phyloP scores from a whole-genome alignment of 2,329 filamentous ascomycete species.

The Fusarium scirpi region DNA sequence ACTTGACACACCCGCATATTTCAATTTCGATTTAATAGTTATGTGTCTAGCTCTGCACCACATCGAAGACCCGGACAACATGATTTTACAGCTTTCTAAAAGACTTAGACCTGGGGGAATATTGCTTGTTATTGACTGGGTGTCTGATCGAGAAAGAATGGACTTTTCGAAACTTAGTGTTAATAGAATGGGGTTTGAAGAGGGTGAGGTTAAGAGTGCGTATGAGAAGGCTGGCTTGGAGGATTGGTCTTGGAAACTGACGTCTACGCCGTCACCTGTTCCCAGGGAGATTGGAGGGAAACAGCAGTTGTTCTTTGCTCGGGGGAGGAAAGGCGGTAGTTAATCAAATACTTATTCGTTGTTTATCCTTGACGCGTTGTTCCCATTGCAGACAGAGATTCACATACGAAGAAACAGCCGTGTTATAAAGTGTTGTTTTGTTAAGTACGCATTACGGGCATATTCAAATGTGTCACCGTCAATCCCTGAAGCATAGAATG shows the following conservation, averaged over 20 bases:
- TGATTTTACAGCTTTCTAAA: slow-evolving; percentile 47
- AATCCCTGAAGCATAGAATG: no score
- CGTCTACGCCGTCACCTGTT: slow-evolving; percentile 34
- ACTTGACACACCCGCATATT: slow-evolving; percentile 38
- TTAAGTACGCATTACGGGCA: no score
- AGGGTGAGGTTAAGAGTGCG: slow-evolving; percentile 35
- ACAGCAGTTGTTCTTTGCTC: slow-evolving; percentile 46
- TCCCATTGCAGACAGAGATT: no score
- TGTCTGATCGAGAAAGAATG: slow-evolving; percentile 4
- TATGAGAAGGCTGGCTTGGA: slow-evolving; percentile 44
- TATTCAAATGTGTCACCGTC: no score
- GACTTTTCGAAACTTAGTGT: slow-evolving; percentile 34
- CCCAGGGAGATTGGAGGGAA: slow-evolving; percentile 43
- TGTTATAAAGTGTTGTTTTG: no score
- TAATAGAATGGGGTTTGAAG: slow-evolving; percentile 41
- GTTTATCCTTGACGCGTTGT: no score
- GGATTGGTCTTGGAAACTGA: slow-evolving; percentile 45
- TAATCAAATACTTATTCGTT: background rate
- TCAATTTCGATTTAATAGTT: slow-evolving; percentile 50
- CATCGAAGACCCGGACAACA: slow-evolving; percentile 45
- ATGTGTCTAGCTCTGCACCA: slow-evolving; percentile 55
- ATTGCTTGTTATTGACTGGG: slow-evolving; percentile 52
- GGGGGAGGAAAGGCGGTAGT: slow-evolving; percentile 24
- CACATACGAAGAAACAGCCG: background rate
- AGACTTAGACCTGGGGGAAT: slow-evolving; percentile 49